These are phyloP conservation scores for Penicillium sp. DNA, from an alignment of 2,329 filamentous ascomycete species.

Conservation along the genomic window DNA sequence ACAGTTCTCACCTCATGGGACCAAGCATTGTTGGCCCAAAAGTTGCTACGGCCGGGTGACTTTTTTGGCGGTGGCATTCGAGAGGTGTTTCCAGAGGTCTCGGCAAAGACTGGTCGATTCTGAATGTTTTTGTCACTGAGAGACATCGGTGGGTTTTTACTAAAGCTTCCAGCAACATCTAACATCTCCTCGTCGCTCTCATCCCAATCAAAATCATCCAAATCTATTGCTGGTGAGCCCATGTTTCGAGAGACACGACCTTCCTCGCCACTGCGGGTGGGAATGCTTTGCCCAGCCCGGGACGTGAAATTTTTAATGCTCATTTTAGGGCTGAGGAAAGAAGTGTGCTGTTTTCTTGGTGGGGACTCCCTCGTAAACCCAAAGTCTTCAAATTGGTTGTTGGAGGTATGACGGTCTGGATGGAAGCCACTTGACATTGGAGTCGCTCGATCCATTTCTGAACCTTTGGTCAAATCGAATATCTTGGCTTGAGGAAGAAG, in stretches of 20 bases:
- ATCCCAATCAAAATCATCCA: slow-evolving; percentile 45
- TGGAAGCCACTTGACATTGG: neutral
- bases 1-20: slow-evolving; percentile 78
- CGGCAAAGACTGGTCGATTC: slow-evolving; percentile 40
- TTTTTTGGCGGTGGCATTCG: slow-evolving; percentile 33
- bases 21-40: slow-evolving; percentile 70
- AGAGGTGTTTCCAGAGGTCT: slow-evolving; percentile 41
- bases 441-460: neutral
- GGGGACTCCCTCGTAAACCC: neutral
- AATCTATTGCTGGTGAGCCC: slow-evolving; percentile 31
- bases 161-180: slow-evolving; percentile 41
- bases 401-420: neutral
- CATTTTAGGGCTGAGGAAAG: slow-evolving; percentile 3
- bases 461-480: slow-evolving; percentile 15
- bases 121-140: slow-evolving; percentile 13
- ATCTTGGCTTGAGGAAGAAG: slow-evolving; percentile 34
- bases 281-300: slow-evolving; percentile 8
- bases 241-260: slow-evolving; percentile 41
- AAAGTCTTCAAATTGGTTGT: neutral
- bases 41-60: slow-evolving; percentile 30
- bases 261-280: slow-evolving; percentile 24
- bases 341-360: slow-evolving; percentile 2
- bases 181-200: slow-evolving; percentile 48
- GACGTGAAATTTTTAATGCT: neutral
- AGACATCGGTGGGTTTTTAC: slow-evolving; percentile 25